A percentile compares a stretch with the other conserved stretches of the same genome.
phyloP scores from a whole-genome alignment of 495 filamentous ascomycete genomes.

The Thozetella sp. region DNA sequence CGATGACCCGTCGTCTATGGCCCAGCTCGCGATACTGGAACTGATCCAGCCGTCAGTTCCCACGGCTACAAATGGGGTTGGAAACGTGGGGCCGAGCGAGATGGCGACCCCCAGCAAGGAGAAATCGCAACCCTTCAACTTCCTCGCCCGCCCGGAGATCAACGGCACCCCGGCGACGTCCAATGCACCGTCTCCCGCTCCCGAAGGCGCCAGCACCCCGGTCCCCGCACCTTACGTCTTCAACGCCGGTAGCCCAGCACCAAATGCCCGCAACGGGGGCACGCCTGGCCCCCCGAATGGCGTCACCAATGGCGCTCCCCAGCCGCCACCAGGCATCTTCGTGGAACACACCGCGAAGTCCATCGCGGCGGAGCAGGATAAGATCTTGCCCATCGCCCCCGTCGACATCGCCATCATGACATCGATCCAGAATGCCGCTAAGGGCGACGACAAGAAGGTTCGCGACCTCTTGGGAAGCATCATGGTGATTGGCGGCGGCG shows the following conservation, averaged over 20 bases:
- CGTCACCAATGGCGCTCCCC: constrained; percentile 23
- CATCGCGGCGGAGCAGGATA: constrained; percentile 70
- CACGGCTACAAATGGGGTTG: constrained; percentile 35
- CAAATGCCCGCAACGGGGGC: constrained; percentile 46
- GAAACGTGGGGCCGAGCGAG: constrained; percentile 29
- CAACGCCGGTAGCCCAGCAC: constrained; percentile 44
- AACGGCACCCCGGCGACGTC: constrained; percentile 81
- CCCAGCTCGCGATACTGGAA: constrained; percentile 77
- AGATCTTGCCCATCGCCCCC: constrained; percentile 76
- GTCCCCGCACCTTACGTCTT: constrained; percentile 59
- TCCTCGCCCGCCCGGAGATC: constrained; percentile 54
- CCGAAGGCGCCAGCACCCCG: constrained; percentile 72
- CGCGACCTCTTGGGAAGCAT: constrained; percentile 90
- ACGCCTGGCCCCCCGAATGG: constrained; percentile 42
- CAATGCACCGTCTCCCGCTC: constrained; percentile 81
- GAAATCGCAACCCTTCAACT: constrained; percentile 51
- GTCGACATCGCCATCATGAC: constrained; percentile 89
- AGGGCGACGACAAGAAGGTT: constrained; percentile 88
- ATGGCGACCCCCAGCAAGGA: constrained; percentile 56
- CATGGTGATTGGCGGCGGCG: constrained; percentile 93
- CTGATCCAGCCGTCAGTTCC: constrained; percentile 64
- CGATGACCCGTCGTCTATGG: constrained; percentile 85
- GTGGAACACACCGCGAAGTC: constrained; percentile 47
- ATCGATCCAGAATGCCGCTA: constrained; percentile 82
- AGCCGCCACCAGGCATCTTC: constrained; percentile 32